Evolutionary conservation across 768 basidiomycete species (phyloP).

Genomic region (Pleurotus cornucopiae): DNA sequence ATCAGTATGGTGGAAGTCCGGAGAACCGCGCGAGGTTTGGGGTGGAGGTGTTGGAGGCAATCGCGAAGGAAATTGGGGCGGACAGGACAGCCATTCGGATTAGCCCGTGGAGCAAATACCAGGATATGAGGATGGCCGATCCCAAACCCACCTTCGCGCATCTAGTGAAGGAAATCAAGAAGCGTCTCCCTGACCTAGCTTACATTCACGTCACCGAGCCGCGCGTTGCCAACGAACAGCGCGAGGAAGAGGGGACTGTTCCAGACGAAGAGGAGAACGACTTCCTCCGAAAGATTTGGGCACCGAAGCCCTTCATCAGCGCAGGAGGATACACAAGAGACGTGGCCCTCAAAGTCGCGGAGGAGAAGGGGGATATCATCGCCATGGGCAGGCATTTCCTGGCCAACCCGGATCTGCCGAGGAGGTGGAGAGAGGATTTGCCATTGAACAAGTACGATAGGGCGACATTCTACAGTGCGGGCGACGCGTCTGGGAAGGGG

Average conservation of each 20-base stretch:
- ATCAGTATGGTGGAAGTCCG: constrained; percentile 65
- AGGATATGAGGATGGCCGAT: constrained; percentile 50
- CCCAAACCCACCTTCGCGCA: constrained; percentile 52
- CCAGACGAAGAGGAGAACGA: constrained; percentile 29
- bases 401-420: constrained; percentile 24
- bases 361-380: constrained; percentile 25
- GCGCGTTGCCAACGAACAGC: constrained; percentile 15
- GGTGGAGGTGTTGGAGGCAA: constrained; percentile 49
- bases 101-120: constrained; percentile 43
- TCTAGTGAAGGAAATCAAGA: constrained; percentile 35
- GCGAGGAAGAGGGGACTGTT: constrained; percentile 1
- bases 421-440: constrained; percentile 18
- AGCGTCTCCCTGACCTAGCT: constrained; percentile 36
- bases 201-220: constrained; percentile 52
- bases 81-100: constrained; percentile 50
- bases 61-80: constrained; percentile 47
- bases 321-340: constrained; percentile 42
- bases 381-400: constrained; percentile 26
- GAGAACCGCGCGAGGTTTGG: constrained; percentile 55
- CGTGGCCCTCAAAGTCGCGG: constrained; percentile 30
- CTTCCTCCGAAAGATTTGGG: constrained; percentile 44
- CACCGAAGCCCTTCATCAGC: constrained; percentile 31
- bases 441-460: constrained; percentile 23
- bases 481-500: too few species aligned
- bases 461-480: too few species aligned